Evolutionary conservation across 495 filamentous ascomycete genomes (phyloP).

Genomic region (Hypoxylon fuscum): DNA sequence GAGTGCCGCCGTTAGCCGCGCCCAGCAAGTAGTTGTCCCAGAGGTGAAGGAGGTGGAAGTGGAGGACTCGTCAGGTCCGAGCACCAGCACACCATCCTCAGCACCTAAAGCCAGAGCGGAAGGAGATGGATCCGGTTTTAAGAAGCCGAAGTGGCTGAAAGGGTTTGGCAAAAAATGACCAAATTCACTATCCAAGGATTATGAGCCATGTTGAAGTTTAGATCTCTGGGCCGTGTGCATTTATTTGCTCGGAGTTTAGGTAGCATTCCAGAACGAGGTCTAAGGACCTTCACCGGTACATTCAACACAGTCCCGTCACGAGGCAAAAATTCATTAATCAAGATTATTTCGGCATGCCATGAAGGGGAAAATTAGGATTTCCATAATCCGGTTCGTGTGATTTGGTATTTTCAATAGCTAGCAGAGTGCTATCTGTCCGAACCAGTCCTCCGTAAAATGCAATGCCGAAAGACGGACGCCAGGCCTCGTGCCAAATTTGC

Average conservation of each 20-base stretch:
- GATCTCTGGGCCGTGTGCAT: slow-evolving; percentile 5
- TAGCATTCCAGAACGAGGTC: slow-evolving; percentile 5
- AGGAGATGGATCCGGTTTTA: slow-evolving; percentile 55
- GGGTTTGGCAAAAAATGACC: slow-evolving; percentile 63
- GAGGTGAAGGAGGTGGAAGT: slow-evolving; percentile 51
- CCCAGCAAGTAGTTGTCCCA: slow-evolving; percentile 67
- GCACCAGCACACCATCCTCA: slow-evolving; percentile 40
- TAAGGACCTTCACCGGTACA: neutral
- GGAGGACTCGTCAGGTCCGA: slow-evolving; percentile 52
- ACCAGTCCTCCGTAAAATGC: slow-evolving; percentile 36
- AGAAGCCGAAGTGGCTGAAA: slow-evolving; percentile 77
- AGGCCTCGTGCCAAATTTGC: slow-evolving; percentile 32
- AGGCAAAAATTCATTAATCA: neutral
- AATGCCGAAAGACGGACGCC: slow-evolving; percentile 43
- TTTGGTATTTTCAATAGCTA: slow-evolving; percentile 31
- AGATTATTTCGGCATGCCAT: neutral
- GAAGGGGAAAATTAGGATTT: no score
- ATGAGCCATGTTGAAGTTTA: neutral
- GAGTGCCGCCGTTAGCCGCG: slow-evolving; percentile 69
- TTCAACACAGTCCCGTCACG: neutral
- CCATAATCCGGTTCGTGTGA: slow-evolving; percentile 22
- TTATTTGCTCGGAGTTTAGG: slow-evolving; percentile 28
- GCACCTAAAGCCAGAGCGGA: slow-evolving; percentile 59
- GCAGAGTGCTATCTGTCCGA: slow-evolving; percentile 29
- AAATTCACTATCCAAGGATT: slow-evolving; percentile 2